phyloP scores from a whole-genome alignment of 495 filamentous ascomycete species.

The Neurospora sp. region DNA sequence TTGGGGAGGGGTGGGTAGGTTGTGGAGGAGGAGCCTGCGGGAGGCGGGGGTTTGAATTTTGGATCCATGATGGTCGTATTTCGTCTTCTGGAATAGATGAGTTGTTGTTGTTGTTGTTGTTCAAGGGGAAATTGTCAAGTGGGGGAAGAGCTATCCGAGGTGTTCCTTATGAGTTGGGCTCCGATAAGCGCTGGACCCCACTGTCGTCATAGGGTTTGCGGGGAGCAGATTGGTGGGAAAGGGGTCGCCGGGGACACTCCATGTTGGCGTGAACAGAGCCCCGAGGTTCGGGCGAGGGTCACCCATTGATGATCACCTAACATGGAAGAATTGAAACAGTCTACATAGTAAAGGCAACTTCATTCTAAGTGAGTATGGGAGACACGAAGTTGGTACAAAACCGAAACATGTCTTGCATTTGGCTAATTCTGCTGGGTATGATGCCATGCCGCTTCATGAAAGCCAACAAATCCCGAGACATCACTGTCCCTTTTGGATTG shows the following conservation, averaged over 20 bases:
- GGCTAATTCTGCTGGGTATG: background rate
- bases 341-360: too few species aligned
- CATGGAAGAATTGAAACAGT: background rate
- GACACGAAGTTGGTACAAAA: background rate
- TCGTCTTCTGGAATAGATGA: background rate
- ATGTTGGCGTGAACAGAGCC: background rate
- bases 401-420: background rate
- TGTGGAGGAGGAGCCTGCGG: background rate
- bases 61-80: background rate
- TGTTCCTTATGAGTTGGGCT: background rate
- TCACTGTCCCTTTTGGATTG: background rate
- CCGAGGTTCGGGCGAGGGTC: background rate
- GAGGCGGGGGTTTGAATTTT: background rate
- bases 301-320: background rate
- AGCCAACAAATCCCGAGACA: background rate
- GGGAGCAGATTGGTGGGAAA: background rate
- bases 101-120: background rate
- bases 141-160: background rate
- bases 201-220: background rate
- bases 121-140: background rate
- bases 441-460: background rate
- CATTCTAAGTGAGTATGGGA: too few species aligned
- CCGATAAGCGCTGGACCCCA: background rate
- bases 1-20: constrained; percentile 10
- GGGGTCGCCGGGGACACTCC: background rate